A percentile compares a stretch with the other conserved stretches of the same genome.
phyloP scores from a whole-genome alignment of 2,329 filamentous ascomycete species.

The Beauveria brongniartii region DNA sequence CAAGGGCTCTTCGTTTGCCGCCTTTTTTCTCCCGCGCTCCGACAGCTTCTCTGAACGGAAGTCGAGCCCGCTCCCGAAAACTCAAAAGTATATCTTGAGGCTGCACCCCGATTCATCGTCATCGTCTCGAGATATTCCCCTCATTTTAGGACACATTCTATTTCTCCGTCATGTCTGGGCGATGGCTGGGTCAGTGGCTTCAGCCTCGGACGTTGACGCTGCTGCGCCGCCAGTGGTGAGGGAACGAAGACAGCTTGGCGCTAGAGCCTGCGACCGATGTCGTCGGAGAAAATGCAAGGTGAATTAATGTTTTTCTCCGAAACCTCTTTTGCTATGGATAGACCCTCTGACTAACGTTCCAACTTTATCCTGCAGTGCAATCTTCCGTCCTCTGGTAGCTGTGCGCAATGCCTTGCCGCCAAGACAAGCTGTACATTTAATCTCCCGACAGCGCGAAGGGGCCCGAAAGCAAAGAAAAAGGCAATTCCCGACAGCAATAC shows the following conservation, averaged over 20 bases:
- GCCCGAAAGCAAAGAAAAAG: slow-evolving; percentile 26
- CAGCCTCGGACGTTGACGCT: slow-evolving; percentile 1
- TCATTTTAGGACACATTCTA: neutral
- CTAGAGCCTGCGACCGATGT: slow-evolving; percentile 28
- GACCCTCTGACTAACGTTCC: neutral
- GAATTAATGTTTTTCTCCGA: slow-evolving; percentile 7
- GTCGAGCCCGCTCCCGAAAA: slow-evolving; percentile 5
- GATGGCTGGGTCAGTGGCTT: slow-evolving; percentile 3
- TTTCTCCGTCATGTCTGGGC: slow-evolving; percentile 8
- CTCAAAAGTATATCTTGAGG: neutral
- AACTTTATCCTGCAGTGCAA: slow-evolving; percentile 19
- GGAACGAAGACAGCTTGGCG: slow-evolving; percentile 16
- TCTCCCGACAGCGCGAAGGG: slow-evolving; percentile 29
- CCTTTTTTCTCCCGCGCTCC: neutral
- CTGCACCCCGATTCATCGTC: neutral
- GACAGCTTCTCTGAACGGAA: slow-evolving; percentile 1
- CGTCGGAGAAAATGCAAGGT: slow-evolving; percentile 30
- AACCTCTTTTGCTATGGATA: neutral
- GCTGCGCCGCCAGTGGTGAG: slow-evolving; percentile 11
- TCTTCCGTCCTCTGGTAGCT: slow-evolving; percentile 18
- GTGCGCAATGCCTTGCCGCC: slow-evolving; percentile 26
- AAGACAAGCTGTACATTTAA: slow-evolving; percentile 29
- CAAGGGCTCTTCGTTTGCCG: neutral
- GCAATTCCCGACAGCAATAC: neutral
- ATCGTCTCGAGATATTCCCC: too few relatives aligned